phyloP scores from a whole-genome alignment of 441 rosid genomes.

The Theobroma grandiflorum region DNA sequence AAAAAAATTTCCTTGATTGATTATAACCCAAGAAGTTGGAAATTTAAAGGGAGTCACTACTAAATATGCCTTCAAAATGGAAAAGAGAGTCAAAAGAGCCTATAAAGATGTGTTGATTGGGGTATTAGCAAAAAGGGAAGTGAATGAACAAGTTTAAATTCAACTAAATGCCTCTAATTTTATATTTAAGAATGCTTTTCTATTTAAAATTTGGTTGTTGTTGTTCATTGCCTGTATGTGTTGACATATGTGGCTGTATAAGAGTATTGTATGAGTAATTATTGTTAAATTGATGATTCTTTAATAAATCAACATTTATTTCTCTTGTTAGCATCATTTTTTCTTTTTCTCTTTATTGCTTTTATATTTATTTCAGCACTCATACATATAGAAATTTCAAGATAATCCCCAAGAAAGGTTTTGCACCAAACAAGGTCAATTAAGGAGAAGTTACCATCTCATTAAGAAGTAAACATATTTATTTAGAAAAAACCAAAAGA shows the following conservation, averaged over 20 bases:
- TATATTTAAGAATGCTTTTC: neutral
- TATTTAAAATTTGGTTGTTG: neutral
- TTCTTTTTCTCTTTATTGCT: no score
- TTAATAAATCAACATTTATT: neutral
- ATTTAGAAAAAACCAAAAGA: no score
- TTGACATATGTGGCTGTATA: neutral
- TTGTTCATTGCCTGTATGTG: neutral
- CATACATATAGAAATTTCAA: no score
- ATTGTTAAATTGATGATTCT: neutral
- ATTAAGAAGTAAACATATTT: no score
- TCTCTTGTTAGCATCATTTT: no score
- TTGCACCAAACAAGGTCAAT: no score
- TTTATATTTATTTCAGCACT: no score
- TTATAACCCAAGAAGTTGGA: conserved; percentile 67
- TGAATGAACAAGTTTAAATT: neutral
- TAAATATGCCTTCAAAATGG: neutral
- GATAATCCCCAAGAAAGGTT: no score
- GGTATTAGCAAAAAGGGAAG: neutral
- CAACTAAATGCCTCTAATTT: neutral
- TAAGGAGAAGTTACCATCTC: no score
- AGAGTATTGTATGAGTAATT: neutral
- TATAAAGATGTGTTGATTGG: conserved; percentile 7
- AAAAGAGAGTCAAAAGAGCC: conserved; percentile 2
- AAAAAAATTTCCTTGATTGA: conserved; percentile 73
- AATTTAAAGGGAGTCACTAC: conserved; percentile 66